Evolutionary conservation across 1,284 basidiomycete genomes (phyloP).

Genomic region (Papiliotrema terrestris): DNA sequence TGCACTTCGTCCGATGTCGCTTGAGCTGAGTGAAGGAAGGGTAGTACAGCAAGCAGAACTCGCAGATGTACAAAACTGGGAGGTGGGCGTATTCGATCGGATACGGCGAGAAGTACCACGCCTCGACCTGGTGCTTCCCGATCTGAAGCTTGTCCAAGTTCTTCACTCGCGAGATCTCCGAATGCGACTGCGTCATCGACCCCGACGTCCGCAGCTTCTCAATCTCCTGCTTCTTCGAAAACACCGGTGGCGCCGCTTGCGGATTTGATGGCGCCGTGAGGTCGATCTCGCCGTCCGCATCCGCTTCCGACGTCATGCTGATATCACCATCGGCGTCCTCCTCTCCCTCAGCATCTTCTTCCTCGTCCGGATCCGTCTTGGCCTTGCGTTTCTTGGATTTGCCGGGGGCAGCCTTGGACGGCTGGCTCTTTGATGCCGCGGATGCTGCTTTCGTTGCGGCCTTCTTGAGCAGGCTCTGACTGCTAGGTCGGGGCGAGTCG

Average conservation of each 20-base stretch:
- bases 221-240: conserved; percentile 94
- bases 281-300: conserved; percentile 43
- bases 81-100: conserved; percentile 96
- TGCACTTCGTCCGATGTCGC: conserved; percentile 89
- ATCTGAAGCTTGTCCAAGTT: conserved; percentile 97
- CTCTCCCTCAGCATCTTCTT: conserved; percentile 51
- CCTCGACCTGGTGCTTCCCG: conserved; percentile 91
- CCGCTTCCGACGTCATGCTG: conserved; percentile 51
- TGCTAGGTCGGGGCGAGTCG: conserved; percentile 20
- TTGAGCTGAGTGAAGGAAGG: conserved; percentile 81
- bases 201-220: conserved; percentile 96
- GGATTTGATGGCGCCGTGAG: conserved; percentile 51
- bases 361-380: conserved; percentile 57
- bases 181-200: conserved; percentile 98
- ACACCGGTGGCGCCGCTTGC: conserved; percentile 57
- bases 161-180: conserved; percentile 96
- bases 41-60: conserved; percentile 92
- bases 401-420: conserved; percentile 13
- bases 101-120: conserved; percentile 99
- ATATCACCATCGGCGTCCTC: conserved; percentile 60
- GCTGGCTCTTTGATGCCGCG: conserved; percentile 19
- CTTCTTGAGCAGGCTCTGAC: conserved; percentile 62
- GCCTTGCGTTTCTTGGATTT: conserved; percentile 36
- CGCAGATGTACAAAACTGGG: conserved; percentile 94
- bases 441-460: conserved; percentile 64